These are phyloP conservation scores for Claviceps monticola DNA, from an alignment of 2,329 filamentous ascomycete species.

Conservation along the genomic window DNA sequence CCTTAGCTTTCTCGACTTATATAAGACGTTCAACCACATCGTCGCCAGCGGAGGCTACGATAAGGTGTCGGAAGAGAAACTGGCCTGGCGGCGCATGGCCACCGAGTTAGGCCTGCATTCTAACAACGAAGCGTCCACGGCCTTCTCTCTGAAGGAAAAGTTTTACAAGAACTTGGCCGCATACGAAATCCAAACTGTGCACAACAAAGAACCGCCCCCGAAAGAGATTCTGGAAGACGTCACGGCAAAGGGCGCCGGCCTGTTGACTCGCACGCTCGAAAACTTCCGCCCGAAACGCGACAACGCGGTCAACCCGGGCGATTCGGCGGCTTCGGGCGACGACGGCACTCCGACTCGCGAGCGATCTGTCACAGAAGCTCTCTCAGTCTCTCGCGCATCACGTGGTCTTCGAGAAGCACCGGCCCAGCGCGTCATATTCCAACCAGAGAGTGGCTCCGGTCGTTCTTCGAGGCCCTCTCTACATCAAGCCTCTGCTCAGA, in stretches of 20 bases:
- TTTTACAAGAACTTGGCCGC: conserved; percentile 85
- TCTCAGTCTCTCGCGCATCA: conserved; percentile 43
- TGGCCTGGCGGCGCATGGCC: conserved; percentile 72
- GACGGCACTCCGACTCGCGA: conserved; percentile 45
- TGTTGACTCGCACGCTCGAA: conserved; percentile 67
- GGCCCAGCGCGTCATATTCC: conserved; percentile 70
- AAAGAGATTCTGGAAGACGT: conserved; percentile 80
- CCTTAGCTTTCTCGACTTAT: conserved; percentile 59
- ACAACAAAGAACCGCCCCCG: conserved; percentile 69
- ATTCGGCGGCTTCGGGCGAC: conserved; percentile 45
- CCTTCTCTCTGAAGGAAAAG: conserved; percentile 72
- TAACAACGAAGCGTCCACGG: conserved; percentile 65
- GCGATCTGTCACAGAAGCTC: conserved; percentile 33
- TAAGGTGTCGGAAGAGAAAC: conserved; percentile 67
- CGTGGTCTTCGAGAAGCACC: conserved; percentile 68
- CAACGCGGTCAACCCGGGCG: conserved; percentile 36
- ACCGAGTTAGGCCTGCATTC: conserved; percentile 62
- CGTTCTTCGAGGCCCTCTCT: conserved; percentile 48
- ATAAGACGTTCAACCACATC: conserved; percentile 66
- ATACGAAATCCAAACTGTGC: conserved; percentile 68
- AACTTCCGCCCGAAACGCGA: conserved; percentile 47
- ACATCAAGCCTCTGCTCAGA: conserved; percentile 25
- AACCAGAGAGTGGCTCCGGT: conserved; percentile 57
- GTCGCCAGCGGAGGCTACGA: conserved; percentile 73
- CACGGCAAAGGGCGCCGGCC: conserved; percentile 68